Evolutionary conservation across 345 rosid genomes (phyloP), one percentile per base, ranked within the genome.

Genomic region (Geranium rotundifolium): DNA sequence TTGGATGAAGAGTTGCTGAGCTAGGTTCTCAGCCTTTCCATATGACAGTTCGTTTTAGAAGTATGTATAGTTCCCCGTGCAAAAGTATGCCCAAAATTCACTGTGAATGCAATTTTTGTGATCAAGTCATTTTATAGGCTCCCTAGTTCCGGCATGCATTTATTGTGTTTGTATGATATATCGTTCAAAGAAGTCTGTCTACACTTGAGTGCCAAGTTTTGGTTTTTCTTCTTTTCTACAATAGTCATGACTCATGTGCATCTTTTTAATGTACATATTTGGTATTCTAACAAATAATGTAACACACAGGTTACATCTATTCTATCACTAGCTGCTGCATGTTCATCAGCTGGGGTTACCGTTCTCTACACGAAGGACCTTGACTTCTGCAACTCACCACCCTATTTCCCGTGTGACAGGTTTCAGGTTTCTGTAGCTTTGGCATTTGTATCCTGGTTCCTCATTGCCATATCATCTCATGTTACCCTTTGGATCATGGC

Each of bases 261-360:
- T 29, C 19, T 3, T 18, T 63, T 5, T n/a, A 56, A 50, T 61
- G 58, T n/a, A 50, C 41, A 29, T 39, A 39, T 17, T 9, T 41
- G 12, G 50, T 41, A 27, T 19, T 20, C 56, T 20, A 57, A 57
- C 27, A 2, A 15, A 4, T 19, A 8, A 50, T 20, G 62, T 9
- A 64, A 52, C 59, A 14, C 63, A 79, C 76, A 87, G 96, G 98
- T 89, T 61, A 91, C 96, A 1, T 86, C 96, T 19, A 77, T 85
- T 73, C 71, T 89, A 68, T 85, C 98, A 46, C 95, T 89, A 65
- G 98, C 95, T 46, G 96, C 93, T 69, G 89, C 98, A 20, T 84
- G 92, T 73, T 82, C 98, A 57, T 91, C 98, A 50, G 96, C 98
- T 1, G 96, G 98, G 27, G 87, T 92, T 61, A 67, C 77, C 1